phyloP scores from a whole-genome alignment of 148 eudicot species.

The Chenopodium berlandieri region DNA sequence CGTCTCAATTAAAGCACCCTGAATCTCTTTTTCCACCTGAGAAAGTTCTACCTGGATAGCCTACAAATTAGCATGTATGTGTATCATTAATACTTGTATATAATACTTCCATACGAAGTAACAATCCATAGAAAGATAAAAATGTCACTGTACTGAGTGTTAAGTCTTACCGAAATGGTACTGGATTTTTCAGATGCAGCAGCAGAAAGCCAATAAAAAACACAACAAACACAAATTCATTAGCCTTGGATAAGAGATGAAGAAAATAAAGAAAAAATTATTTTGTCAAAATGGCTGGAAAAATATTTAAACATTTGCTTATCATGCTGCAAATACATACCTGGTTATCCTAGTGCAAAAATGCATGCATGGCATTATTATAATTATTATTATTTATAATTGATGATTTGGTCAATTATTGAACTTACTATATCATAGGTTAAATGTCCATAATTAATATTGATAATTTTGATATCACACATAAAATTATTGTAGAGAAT shows the following conservation, averaged over 20 bases:
- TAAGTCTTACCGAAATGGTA: constrained; percentile 20
- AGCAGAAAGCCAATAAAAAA: neutral
- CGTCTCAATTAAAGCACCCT: neutral
- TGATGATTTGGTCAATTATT: neutral
- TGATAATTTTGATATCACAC: neutral
- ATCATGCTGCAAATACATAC: neutral
- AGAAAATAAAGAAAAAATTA: too few relatives aligned
- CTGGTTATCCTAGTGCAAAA: neutral
- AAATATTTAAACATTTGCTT: neutral
- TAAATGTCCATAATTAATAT: neutral
- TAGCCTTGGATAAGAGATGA: neutral
- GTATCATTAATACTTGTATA: neutral
- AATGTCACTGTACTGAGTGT: neutral
- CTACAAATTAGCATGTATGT: neutral
- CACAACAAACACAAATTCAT: constrained; percentile 17
- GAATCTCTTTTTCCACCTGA: constrained; percentile 11
- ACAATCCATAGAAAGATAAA: too few relatives aligned
- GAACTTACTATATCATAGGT: neutral
- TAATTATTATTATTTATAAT: too few relatives aligned
- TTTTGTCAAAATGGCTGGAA: neutral
- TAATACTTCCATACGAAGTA: neutral
- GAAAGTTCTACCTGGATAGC: constrained; percentile 17
- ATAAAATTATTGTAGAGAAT: too few relatives aligned
- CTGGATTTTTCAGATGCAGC: constrained; percentile 6
- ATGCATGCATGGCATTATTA: too few relatives aligned